Evolutionary conservation across 179 eudicot genomes (phyloP).

Genomic region (Patellifolia procumbens): DNA sequence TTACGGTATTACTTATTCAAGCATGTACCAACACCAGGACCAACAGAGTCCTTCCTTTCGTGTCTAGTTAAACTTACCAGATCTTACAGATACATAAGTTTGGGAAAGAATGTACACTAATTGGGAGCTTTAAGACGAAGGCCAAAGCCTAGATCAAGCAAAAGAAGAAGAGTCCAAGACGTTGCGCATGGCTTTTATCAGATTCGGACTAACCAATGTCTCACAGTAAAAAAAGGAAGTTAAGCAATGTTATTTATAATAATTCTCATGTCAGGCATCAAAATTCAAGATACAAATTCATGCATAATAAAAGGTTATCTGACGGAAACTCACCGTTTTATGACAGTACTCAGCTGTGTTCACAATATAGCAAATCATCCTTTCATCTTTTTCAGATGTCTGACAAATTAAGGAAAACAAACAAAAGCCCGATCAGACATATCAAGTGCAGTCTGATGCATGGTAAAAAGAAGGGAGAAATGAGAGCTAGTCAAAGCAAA

Average conservation of each 20-base stretch:
- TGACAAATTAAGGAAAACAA: conserved; percentile 31
- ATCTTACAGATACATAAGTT: not conserved
- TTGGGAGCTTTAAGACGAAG: not conserved
- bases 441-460: not conserved
- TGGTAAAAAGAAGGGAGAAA: not conserved
- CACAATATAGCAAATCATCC: conserved; percentile 84
- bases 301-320: conserved; percentile 14
- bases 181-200: not conserved
- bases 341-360: conserved; percentile 99
- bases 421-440: not conserved
- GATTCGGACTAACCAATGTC: not conserved
- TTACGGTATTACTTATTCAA: not conserved
- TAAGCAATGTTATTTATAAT: not conserved
- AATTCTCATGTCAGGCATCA: not conserved
- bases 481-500: not conserved
- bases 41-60: not conserved
- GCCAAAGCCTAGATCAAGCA: not conserved
- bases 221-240: not conserved
- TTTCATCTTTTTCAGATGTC: conserved; percentile 97
- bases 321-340: conserved; percentile 72
- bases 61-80: not conserved
- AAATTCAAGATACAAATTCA: conserved; percentile 8
- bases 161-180: not conserved
- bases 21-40: not conserved
- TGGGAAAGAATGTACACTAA: not conserved